Conservation (phyloP, 768 basidiomycete species). For the Ramaria sp. region DNA sequence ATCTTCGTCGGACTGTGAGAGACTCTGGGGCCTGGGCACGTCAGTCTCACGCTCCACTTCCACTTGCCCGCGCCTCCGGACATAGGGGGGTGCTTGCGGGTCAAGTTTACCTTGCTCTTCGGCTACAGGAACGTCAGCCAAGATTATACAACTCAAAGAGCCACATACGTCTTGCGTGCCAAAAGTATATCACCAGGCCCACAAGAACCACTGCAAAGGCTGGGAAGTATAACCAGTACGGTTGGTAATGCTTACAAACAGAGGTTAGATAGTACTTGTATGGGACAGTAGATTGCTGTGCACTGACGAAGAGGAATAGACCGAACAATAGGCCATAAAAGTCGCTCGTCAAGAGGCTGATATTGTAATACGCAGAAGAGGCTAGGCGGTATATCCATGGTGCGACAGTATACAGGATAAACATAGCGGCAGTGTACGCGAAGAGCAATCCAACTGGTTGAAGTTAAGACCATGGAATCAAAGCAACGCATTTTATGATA, state of each 20-base stretch:
- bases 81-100: slow-evolving; percentile 48
- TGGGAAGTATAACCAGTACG: slow-evolving; percentile 85
- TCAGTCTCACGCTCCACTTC: slow-evolving; percentile 10
- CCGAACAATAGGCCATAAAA: slow-evolving; percentile 82
- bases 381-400: slow-evolving; percentile 80
- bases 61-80: slow-evolving; percentile 22
- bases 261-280: slow-evolving; percentile 13
- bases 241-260: slow-evolving; percentile 53
- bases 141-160: background rate
- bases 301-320: slow-evolving; percentile 41
- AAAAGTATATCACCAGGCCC: slow-evolving; percentile 79
- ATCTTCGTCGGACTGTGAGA: background rate
- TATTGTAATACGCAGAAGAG: slow-evolving; percentile 77
- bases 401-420: slow-evolving; percentile 75
- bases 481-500: slow-evolving; percentile 14
- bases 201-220: slow-evolving; percentile 59
- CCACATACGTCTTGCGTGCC: slow-evolving; percentile 68
- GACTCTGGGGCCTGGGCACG: slow-evolving; percentile 12
- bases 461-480: background rate
- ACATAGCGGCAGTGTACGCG: slow-evolving; percentile 61
- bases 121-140: slow-evolving; percentile 27
- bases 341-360: slow-evolving; percentile 78
- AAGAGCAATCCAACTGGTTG: slow-evolving; percentile 37
- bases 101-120: slow-evolving; percentile 63
- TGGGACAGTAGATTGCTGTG: slow-evolving; percentile 2